Base-by-base conservation (phyloP, 306 rosid species). In the Hippophae gyantsensis region DNA sequence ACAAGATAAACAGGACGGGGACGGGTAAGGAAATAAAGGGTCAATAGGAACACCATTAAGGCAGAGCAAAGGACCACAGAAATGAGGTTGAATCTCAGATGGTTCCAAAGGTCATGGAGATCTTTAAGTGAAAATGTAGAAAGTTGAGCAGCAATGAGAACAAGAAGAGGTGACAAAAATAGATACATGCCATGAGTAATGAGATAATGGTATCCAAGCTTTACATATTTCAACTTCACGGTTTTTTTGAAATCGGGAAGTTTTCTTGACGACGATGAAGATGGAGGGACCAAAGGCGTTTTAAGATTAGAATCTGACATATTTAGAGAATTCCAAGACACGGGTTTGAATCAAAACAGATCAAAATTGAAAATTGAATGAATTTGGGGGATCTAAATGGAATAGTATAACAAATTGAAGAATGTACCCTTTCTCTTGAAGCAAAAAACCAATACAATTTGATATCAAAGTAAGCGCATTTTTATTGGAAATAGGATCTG, bases 151-250 rank as follows among this genome's bases (percentile, higher is more conserved):
- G 62, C 73, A 1, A 66, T 47, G 48, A 78, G 53, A 54, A 72
- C 63, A 14, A 69, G 25, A 8, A 78, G 61, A 68, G 84, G 84
- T 40, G 75, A 68, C 2, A 76, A 27, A 52, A 78, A 76, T 14
- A 84, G 56, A 61, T 67, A 73, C 86, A 76, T 81, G 68, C 73
- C 90, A 73, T 78, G 86, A 51, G 86, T 68, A 12, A 80, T 63
- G 48, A 78, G 84, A 75, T 69, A 69, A 55, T 76, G 90, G 63
- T 84, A 84, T 32, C 86, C 86, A 25, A 80, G 75, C 66, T 84
- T 80, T 27, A 78, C 90, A 12, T 84, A 80, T 68, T 84, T 84
- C 45, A 84, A 48, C 55, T 71, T 84, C 74, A 80, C 75, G 1
- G 80, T 81, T 73, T 61, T 73, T 58, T 78, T 81, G 74, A 70